Evolutionary conservation across 208 protist genomes (phyloP).

Genomic region (Trypanosoma platydactyli): DNA sequence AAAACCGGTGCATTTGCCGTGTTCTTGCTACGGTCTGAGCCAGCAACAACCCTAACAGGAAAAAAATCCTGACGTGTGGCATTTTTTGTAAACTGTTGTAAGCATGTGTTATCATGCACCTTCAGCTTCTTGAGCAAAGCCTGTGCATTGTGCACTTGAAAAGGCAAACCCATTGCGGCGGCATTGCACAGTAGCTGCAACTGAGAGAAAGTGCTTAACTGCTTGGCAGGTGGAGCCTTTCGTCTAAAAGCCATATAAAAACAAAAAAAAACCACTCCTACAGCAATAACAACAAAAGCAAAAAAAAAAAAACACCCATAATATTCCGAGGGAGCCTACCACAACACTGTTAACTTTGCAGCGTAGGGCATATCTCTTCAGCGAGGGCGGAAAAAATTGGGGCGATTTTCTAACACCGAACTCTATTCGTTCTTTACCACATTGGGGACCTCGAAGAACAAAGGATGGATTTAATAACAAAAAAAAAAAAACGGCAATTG

Average conservation of each 20-base stretch:
- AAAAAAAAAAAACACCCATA: not conserved
- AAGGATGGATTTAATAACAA: constrained; percentile 2
- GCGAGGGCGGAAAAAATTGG: too few relatives aligned
- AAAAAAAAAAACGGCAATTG: not conserved
- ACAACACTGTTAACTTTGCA: too few relatives aligned
- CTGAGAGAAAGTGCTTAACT: constrained; percentile 53
- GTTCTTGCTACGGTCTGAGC: constrained; percentile 2
- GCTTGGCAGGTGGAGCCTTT: constrained; percentile 45
- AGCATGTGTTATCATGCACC: constrained; percentile 39
- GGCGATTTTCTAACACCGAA: too few relatives aligned
- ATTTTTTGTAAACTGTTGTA: constrained; percentile 60
- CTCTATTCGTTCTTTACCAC: too few relatives aligned
- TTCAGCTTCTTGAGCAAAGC: constrained; percentile 61
- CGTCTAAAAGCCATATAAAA: constrained; percentile 61
- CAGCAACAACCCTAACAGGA: constrained; percentile 41
- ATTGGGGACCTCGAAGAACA: too few relatives aligned
- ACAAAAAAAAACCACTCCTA: constrained; percentile 1
- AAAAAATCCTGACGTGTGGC: constrained; percentile 60
- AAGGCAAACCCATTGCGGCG: constrained; percentile 41
- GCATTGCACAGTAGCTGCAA: constrained; percentile 68
- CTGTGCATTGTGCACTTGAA: constrained; percentile 84
- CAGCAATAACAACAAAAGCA: not conserved
- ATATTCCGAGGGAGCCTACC: too few relatives aligned
- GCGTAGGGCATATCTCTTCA: too few relatives aligned
- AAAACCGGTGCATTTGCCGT: constrained; percentile 33